These are phyloP conservation scores for Pelagophyceae sp. DNA, from an alignment of 352 stramenopile genomes.

Conservation along the genomic window DNA sequence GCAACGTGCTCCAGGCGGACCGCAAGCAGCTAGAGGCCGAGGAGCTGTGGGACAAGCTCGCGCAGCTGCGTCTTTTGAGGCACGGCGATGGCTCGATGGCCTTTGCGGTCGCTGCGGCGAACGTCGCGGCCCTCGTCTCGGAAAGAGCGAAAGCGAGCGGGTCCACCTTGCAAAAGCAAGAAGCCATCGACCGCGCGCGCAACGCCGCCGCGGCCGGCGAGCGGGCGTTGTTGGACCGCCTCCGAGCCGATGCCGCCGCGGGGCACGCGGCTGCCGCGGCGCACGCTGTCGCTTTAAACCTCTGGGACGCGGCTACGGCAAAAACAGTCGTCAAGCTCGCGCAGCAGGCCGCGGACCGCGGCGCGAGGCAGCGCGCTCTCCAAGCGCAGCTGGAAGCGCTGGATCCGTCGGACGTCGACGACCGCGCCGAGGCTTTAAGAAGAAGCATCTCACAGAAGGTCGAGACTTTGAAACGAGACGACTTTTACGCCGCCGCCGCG, in stretches of 20 bases:
- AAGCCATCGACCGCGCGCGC: background rate
- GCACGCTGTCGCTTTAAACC: background rate
- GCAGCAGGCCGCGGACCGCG: background rate
- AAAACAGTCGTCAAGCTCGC: background rate
- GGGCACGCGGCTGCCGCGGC: background rate
- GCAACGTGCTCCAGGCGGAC: background rate
- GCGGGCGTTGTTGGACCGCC: background rate
- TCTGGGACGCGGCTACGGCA: background rate
- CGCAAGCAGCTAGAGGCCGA: conserved; percentile 15
- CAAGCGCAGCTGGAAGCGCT: background rate
- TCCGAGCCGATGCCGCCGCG: background rate
- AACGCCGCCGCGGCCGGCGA: background rate
- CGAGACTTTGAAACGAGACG: background rate
- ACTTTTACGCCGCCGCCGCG: background rate
- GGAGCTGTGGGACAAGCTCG: background rate
- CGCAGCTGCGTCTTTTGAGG: background rate
- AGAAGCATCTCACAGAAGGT: background rate
- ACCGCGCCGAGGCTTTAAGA: background rate
- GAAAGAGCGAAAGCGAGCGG: background rate
- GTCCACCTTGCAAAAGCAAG: background rate
- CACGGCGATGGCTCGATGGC: background rate
- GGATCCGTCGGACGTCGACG: background rate
- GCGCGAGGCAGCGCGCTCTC: background rate
- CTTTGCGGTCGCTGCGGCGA: background rate
- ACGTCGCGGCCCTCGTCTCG: background rate